Conservation (phyloP, 257 asterid species). For the Solanum raphanifolium region DNA sequence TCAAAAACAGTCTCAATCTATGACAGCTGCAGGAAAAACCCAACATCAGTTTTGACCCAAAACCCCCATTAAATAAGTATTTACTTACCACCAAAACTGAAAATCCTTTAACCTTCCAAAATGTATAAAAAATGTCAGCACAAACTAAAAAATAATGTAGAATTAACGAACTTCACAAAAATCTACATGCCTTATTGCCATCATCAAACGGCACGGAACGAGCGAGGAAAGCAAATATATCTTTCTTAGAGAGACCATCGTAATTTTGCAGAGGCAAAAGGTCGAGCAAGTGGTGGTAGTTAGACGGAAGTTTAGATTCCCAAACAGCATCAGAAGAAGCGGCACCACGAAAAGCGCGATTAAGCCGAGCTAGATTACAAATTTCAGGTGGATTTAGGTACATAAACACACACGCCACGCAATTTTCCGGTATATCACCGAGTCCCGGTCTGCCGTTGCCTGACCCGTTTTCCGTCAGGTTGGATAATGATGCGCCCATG, state of each 20-base stretch:
- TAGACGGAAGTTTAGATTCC: slow-evolving; percentile 87
- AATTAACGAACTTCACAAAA: not conserved
- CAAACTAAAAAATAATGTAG: not conserved
- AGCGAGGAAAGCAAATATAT: slow-evolving; percentile 72
- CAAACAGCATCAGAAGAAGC: slow-evolving; percentile 97
- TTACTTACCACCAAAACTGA: not conserved
- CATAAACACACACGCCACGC: slow-evolving; percentile 82
- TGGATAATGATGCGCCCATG: slow-evolving; percentile 92
- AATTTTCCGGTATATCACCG: slow-evolving; percentile 96
- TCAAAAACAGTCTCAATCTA: not conserved
- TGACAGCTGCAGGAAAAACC: not conserved
- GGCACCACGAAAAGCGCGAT: slow-evolving; percentile 96
- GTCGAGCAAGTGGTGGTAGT: slow-evolving; percentile 55
- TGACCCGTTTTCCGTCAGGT: slow-evolving; percentile 66
- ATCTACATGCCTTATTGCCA: slow-evolving; percentile 50
- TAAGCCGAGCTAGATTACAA: slow-evolving; percentile 89
- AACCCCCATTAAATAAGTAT: not conserved
- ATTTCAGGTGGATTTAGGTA: slow-evolving; percentile 91
- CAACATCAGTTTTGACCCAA: not conserved
- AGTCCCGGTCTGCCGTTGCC: slow-evolving; percentile 60
- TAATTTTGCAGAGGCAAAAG: slow-evolving; percentile 33
- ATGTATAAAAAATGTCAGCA: not conserved
- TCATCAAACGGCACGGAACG: slow-evolving; percentile 71
- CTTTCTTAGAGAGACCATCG: slow-evolving; percentile 41
- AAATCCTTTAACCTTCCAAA: not conserved